Percentiles rank a stretch among this genome's conserved stretches.
Evolutionary conservation across 2,329 filamentous ascomycete genomes (phyloP).

Genomic region (Lachnellula suecica): DNA sequence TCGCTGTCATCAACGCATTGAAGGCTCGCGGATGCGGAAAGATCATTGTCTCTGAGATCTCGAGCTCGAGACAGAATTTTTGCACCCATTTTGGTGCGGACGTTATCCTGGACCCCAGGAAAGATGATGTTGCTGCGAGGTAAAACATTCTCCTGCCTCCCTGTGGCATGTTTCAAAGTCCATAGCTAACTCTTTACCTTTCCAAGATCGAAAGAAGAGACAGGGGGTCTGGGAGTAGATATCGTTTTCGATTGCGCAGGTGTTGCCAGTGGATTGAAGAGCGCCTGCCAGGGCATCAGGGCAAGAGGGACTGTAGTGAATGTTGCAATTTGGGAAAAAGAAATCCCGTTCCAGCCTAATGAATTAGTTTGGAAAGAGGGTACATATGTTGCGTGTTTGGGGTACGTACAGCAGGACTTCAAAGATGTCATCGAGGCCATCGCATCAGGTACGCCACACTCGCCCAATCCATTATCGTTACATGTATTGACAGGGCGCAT

Average conservation of each 20-base stretch:
- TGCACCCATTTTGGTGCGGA: constrained; percentile 55
- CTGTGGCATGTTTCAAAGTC: no score
- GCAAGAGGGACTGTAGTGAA: constrained; percentile 59
- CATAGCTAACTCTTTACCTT: no score
- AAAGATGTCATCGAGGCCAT: constrained; percentile 55
- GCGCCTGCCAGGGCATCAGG: constrained; percentile 48
- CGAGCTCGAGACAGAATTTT: constrained; percentile 47
- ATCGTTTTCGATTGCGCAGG: constrained; percentile 63
- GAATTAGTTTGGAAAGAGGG: constrained; percentile 53
- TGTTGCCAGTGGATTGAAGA: constrained; percentile 45
- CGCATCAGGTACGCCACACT: constrained; percentile 28
- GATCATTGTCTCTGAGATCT: constrained; percentile 59
- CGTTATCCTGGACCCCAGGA: constrained; percentile 50
- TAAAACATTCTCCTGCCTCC: no score
- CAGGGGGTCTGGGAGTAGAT: constrained; percentile 50
- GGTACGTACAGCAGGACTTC: constrained; percentile 44
- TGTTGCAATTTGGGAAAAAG: constrained; percentile 63
- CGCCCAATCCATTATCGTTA: constrained; percentile 1
- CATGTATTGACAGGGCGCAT: not conserved
- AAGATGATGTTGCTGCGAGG: constrained; percentile 48
- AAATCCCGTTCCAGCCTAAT: constrained; percentile 52
- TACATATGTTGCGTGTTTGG: constrained; percentile 42
- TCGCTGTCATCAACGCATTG: constrained; percentile 59
- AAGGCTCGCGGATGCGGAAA: constrained; percentile 49
- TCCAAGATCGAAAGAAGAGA: constrained; percentile 46